Conservation (phyloP, 306 rosid genomes). For the Lathyrus tuberosus region DNA sequence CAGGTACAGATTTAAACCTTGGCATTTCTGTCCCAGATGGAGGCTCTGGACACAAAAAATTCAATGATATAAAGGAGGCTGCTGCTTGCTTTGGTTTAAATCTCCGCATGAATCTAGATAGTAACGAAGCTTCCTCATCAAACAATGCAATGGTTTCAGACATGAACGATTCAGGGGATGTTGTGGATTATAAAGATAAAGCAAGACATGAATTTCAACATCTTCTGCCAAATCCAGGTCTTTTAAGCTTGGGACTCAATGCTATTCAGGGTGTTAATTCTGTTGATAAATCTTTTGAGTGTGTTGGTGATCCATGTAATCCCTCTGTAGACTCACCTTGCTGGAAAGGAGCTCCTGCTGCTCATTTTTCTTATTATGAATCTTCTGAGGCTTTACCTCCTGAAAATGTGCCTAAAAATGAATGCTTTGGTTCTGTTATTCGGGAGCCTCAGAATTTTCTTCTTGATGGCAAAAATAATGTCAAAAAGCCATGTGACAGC, state of each 20-base stretch:
- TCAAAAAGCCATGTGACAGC: conserved; percentile 41
- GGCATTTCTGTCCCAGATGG: conserved; percentile 42
- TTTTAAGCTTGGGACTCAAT: conserved; percentile 50
- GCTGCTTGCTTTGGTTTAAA: conserved; percentile 45
- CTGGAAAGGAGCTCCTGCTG: conserved; percentile 83
- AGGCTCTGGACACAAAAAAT: conserved; percentile 41
- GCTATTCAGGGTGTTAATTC: conserved; percentile 47
- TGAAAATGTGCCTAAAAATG: conserved; percentile 46
- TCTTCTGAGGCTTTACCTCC: conserved; percentile 43
- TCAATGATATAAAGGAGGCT: conserved; percentile 41
- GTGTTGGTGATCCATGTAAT: conserved; percentile 63
- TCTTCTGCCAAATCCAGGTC: conserved; percentile 45
- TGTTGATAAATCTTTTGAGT: conserved; percentile 57
- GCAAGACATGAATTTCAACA: conserved; percentile 46
- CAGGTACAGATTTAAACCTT: conserved; percentile 40
- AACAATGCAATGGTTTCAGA: conserved; percentile 50
- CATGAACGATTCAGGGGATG: conserved; percentile 39
- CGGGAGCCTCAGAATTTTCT: conserved; percentile 45
- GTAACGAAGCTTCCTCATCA: conserved; percentile 49
- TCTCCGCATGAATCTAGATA: conserved; percentile 52
- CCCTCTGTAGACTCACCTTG: conserved; percentile 93
- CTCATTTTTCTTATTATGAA: conserved; percentile 52
- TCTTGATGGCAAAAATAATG: conserved; percentile 39
- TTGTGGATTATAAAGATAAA: conserved; percentile 44
- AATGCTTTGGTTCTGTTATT: conserved; percentile 41